These are phyloP conservation scores for Abelmoschus esculentus DNA, from an alignment of 345 rosid genomes.

Conservation along the genomic window DNA sequence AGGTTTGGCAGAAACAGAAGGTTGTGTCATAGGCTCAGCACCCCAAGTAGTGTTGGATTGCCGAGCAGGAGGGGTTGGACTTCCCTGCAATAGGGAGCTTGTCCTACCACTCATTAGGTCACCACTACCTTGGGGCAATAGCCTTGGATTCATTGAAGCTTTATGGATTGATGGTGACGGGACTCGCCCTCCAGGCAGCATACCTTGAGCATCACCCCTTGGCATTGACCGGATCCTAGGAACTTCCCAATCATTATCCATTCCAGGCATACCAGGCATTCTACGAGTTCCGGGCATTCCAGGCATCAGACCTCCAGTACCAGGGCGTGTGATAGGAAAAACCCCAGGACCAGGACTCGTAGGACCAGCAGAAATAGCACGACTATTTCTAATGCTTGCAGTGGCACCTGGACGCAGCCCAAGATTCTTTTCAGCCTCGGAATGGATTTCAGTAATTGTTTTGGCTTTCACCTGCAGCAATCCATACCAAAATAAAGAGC, in stretches of 20 bases:
- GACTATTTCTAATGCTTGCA: not conserved
- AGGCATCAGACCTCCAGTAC: not conserved
- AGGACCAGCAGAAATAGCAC: not conserved
- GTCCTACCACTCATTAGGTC: slow-evolving; percentile 58
- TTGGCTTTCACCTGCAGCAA: slow-evolving; percentile 37
- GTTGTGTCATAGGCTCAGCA: slow-evolving; percentile 27
- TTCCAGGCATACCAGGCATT: slow-evolving; percentile 4
- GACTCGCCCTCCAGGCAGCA: slow-evolving; percentile 34
- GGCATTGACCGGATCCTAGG: not conserved
- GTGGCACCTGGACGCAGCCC: slow-evolving; percentile 1
- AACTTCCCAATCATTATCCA: not conserved
- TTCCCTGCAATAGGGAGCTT: slow-evolving; percentile 73
- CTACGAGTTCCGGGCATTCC: not conserved
- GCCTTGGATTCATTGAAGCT: slow-evolving; percentile 37
- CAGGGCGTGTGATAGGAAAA: not conserved
- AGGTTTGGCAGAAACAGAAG: slow-evolving; percentile 19
- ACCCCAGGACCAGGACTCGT: not conserved
- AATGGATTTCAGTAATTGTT: not conserved
- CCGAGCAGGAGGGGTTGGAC: slow-evolving; percentile 23
- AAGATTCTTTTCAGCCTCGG: slow-evolving; percentile 2
- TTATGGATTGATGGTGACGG: slow-evolving; percentile 39
- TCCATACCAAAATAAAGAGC: not conserved
- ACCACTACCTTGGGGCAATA: slow-evolving; percentile 46
- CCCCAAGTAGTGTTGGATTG: slow-evolving; percentile 11
- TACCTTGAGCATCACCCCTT: slow-evolving; percentile 58